Evolutionary conservation across 164 flowering plant genomes (phyloP).

Genomic region (Chimonanthus praecox): DNA sequence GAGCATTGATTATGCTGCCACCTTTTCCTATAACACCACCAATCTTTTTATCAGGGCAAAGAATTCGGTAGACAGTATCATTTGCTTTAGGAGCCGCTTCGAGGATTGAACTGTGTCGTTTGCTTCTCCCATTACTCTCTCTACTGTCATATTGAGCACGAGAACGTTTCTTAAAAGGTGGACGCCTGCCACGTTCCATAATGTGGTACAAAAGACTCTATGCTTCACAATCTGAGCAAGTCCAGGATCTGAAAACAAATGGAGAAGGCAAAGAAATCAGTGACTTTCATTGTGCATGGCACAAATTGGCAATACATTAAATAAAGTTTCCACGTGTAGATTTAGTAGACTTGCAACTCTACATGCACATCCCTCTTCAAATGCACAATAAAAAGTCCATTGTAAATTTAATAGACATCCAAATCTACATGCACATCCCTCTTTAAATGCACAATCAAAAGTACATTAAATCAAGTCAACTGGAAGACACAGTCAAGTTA

Average conservation of each 20-base stretch:
- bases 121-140: conserved; percentile 30
- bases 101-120: conserved; percentile 29
- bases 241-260: conserved; percentile 7
- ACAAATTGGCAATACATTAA: neutral
- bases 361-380: too few species aligned
- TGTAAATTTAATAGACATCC: too few species aligned
- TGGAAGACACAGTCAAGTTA: too few species aligned
- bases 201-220: neutral
- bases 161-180: conserved; percentile 29
- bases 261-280: neutral
- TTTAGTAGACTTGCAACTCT: too few species aligned
- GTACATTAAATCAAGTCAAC: too few species aligned
- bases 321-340: neutral
- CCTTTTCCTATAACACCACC: conserved; percentile 78
- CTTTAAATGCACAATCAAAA: too few species aligned
- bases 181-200: conserved; percentile 43
- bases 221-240: neutral
- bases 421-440: too few species aligned
- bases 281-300: neutral
- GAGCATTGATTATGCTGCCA: conserved; percentile 52
- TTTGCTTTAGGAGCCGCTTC: conserved; percentile 18
- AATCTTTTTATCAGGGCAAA: conserved; percentile 56
- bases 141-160: conserved; percentile 38
- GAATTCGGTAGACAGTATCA: conserved; percentile 61
- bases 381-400: too few species aligned